Evolutionary conservation across 495 filamentous ascomycete species (phyloP), one percentile per base, ranked within the genome.

Genomic region (Sordaria brevicollis): DNA sequence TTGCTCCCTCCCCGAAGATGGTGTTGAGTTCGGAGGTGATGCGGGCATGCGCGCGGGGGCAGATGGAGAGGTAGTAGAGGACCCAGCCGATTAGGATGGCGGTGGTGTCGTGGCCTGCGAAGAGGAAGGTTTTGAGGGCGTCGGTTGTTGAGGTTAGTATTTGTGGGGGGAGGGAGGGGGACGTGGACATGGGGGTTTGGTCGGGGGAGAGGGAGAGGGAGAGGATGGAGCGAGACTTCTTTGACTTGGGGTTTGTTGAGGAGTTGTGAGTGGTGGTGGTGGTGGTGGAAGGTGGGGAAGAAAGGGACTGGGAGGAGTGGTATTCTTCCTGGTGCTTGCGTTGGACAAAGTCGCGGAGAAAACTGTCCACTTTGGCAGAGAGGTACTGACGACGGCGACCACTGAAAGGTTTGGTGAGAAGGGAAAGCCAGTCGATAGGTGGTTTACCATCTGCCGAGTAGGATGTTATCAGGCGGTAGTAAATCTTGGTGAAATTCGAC

Each of bases 41-140:
- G 0, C 74, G 75, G 36, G 73, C 38, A 3, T 85, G 76, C 9
- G 78, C 77, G 1, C 74, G 66, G 0, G 85, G 86, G 31, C 85
- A 72, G 13, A 79, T 73, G 0, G 79, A 79, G 5, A 89, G 81
- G 35, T 86, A 77, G 72, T 86, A 81, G 65, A 82, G 82, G 5
- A 72, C 68, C 78, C 81, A 85, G 0, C 73, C 65, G 5, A 85
- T 73, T 1, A 78, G 72, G 67, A 78, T 79, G 35, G 76, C 73
- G 5, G 83, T 86, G 2, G 84, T 85, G 74, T 87, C 85, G 71
- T 85, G 82, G 19, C 84, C 84, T 3, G 81, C 84, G 35, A 83
- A 82, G 8, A 86, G 74, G 70, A 86, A 86, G 0, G 81, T 80
- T 57, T 81, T 81, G 35, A 82, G 69, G 67, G 79, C 76, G 65